Evolutionary conservation across 2,329 filamentous ascomycete species (phyloP).

Genomic region (Diplodia seriata): DNA sequence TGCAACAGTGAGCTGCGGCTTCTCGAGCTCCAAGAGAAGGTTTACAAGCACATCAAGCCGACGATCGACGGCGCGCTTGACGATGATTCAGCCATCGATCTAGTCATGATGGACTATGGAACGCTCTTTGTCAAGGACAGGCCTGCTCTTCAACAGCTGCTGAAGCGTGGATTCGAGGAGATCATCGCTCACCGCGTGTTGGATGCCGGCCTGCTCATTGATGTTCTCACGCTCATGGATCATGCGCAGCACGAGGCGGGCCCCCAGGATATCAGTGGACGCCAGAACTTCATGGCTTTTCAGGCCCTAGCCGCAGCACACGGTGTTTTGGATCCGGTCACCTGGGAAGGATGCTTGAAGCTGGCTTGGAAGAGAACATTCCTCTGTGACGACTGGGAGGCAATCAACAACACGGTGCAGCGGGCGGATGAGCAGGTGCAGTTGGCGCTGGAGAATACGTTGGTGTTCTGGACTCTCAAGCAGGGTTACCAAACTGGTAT

Average conservation of each 20-base stretch:
- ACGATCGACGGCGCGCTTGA: conserved; percentile 78
- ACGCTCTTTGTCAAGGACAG: conserved; percentile 50
- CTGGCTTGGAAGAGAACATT: conserved; percentile 90
- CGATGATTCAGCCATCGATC: conserved; percentile 75
- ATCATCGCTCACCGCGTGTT: conserved; percentile 77
- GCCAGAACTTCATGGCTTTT: conserved; percentile 55
- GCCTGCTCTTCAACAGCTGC: conserved; percentile 72
- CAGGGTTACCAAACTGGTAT: conserved; percentile 71
- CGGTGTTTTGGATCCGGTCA: conserved; percentile 57
- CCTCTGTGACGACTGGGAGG: conserved; percentile 83
- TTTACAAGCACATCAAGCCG: conserved; percentile 74
- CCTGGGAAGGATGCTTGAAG: conserved; percentile 58
- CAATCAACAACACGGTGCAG: conserved; percentile 77
- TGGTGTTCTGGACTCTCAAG: conserved; percentile 71
- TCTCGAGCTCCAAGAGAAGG: conserved; percentile 77
- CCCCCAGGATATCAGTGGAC: conserved; percentile 59
- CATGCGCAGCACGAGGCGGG: conserved; percentile 51
- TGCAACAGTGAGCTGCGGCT: conserved; percentile 70
- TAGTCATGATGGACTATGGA: conserved; percentile 73
- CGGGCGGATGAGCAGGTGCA: conserved; percentile 74
- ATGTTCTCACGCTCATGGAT: conserved; percentile 80
- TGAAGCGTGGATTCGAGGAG: conserved; percentile 72
- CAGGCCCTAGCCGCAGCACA: conserved; percentile 66
- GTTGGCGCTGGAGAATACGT: conserved; percentile 65
- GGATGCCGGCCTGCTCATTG: conserved; percentile 65